phyloP scores from a whole-genome alignment of 441 rosid genomes.

The Raphanus hybrid region DNA sequence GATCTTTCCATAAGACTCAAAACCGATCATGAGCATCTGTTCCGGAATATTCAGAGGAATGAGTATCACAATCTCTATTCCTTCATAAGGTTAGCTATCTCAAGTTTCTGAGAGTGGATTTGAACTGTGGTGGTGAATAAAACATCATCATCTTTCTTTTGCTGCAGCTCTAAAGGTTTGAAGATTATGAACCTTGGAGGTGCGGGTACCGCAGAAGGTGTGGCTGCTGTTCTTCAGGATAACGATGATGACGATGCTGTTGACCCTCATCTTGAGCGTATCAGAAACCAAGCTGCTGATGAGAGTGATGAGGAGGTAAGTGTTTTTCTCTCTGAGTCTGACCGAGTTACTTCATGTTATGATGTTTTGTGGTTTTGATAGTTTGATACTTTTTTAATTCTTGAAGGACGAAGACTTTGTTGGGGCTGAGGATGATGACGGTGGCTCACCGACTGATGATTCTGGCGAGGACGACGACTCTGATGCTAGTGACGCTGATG shows the following conservation, averaged over 20 bases:
- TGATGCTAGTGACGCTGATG: slow-evolving; percentile 74
- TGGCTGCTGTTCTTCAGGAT: slow-evolving; percentile 71
- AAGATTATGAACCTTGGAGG: slow-evolving; percentile 94
- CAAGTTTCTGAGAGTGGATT: slow-evolving; percentile 26
- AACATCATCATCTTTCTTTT: slow-evolving; percentile 27
- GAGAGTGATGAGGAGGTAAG: slow-evolving; percentile 96
- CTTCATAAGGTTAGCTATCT: slow-evolving; percentile 73
- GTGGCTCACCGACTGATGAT: slow-evolving; percentile 97
- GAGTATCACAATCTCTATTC: slow-evolving; percentile 90
- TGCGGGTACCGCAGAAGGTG: slow-evolving; percentile 61
- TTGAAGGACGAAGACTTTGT: slow-evolving; percentile 95
- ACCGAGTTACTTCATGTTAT: slow-evolving; percentile 1
- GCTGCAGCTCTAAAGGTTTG: slow-evolving; percentile 82
- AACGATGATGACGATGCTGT: slow-evolving; percentile 73
- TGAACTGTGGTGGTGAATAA: slow-evolving; percentile 9
- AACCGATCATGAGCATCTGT: slow-evolving; percentile 96
- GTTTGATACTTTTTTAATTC: neutral
- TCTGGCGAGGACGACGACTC: slow-evolving; percentile 92
- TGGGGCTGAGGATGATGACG: slow-evolving; percentile 71
- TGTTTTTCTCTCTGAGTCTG: neutral
- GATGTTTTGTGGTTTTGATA: slow-evolving; percentile 21
- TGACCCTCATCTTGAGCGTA: slow-evolving; percentile 94
- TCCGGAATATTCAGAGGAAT: slow-evolving; percentile 93
- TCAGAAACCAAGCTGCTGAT: slow-evolving; percentile 83
- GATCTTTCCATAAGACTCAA: slow-evolving; percentile 92